Conservation (phyloP, 176 grass and related monocot genomes). For the Carex scoparia region DNA sequence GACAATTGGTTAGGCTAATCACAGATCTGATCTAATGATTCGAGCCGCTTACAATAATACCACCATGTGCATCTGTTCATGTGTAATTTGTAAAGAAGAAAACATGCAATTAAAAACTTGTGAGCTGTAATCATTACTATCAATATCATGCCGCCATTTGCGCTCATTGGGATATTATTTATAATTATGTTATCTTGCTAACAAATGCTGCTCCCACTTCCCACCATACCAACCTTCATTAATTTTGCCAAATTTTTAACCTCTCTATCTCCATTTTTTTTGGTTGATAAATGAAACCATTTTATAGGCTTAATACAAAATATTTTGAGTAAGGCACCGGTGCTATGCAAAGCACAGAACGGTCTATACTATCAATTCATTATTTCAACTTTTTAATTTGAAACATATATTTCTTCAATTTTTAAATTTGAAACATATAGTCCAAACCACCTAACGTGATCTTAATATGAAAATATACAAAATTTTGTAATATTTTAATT, state of each 20-base stretch:
- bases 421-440: too few species aligned
- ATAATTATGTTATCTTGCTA: neutral
- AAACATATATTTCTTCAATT: too few species aligned
- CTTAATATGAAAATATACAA: too few species aligned
- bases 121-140: constrained; percentile 13
- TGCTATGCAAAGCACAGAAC: too few species aligned
- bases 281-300: neutral
- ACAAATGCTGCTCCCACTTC: neutral
- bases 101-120: constrained; percentile 1
- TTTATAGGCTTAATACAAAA: neutral
- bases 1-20: neutral
- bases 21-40: constrained; percentile 14
- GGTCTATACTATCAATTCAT: too few species aligned
- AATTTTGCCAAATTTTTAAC: neutral
- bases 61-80: neutral
- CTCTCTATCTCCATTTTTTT: neutral
- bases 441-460: too few species aligned
- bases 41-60: neutral
- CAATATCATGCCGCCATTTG: constrained; percentile 1
- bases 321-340: neutral
- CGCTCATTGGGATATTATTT: neutral
- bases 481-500: too few species aligned
- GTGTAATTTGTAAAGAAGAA: constrained; percentile 1
- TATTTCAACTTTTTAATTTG: too few species aligned
- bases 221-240: neutral